Base-by-base conservation (phyloP, 257 asterid species). In the Vinca minor region DNA sequence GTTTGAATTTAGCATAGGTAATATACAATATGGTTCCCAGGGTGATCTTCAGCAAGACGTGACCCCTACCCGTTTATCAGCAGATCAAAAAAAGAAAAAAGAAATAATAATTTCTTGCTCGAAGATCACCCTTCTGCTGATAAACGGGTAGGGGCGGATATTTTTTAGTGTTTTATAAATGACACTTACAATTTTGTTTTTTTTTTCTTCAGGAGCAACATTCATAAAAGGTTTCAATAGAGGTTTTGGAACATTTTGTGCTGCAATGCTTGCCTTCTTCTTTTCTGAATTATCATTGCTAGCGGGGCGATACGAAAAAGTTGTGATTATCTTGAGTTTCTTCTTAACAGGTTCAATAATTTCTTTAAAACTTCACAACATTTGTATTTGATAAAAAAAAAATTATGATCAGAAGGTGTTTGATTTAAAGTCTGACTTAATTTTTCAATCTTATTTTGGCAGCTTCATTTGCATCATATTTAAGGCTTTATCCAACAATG, bases 151-250 rank as follows among this genome's bases (percentile, higher is more conserved):
- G n/a, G n/a, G n/a, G n/a, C n/a, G n/a, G n/a, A n/a, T n/a, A n/a
- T 34, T 34, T 13, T 10, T 9, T 52, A 29, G 26, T 61, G 28
- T 11, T 42, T 13, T 17, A 41, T 31, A n/a, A 10, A 28, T 48
- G 55, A 18, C 11, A 48, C 25, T 17, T 18, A 7, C 45, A 32
- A 3, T 5, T 5, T 25, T 21, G 3, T 23, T 31, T 34, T 32
- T 21, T 29, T 23, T 18, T 21, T 61, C 3, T 67, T 63, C 62
- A 85, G 93, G 93, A 15, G 89, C 85, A 29, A 85, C 85, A 8
- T 62, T 85, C 69, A 85, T 77, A 52, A 85, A 85, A 68, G 93
- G 93, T 63, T 83, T 85, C 76, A 83, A 85, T 61, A 84, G 93
- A n/a, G 87, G 85, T 23, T 49, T 85, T 15, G 93, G 89, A 67